A percentile compares a stretch with the other conserved stretches of the same genome.
phyloP scores from a whole-genome alignment of 495 filamentous ascomycete species.

The Aspergillus funiculosus region DNA sequence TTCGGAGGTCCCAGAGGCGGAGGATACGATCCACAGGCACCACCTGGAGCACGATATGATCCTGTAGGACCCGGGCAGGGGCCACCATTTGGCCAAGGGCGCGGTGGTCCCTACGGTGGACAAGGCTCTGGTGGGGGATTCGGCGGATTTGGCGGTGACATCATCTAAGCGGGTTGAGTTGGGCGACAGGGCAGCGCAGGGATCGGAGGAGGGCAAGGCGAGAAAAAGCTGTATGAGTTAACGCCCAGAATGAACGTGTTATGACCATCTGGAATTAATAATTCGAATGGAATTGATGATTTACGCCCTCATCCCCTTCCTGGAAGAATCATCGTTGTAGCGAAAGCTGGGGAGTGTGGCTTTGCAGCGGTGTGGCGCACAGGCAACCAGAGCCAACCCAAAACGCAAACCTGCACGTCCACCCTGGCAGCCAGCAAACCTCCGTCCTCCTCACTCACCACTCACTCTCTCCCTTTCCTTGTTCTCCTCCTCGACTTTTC shows the following conservation, averaged over 20 bases:
- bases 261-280: not conserved
- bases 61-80: slow-evolving; percentile 67
- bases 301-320: too few relatives aligned
- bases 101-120: slow-evolving; percentile 30
- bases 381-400: too few relatives aligned
- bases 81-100: slow-evolving; percentile 45
- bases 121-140: slow-evolving; percentile 41
- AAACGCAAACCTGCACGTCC: slow-evolving; percentile 19
- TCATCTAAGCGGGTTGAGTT: slow-evolving; percentile 57
- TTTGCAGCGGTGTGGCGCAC: slow-evolving; percentile 24
- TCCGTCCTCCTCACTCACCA: too few relatives aligned
- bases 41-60: slow-evolving; percentile 66
- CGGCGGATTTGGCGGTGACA: slow-evolving; percentile 62
- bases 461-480: too few relatives aligned
- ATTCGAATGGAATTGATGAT: not conserved
- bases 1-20: slow-evolving; percentile 60
- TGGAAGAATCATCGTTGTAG: too few relatives aligned
- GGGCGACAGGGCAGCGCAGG: too few relatives aligned
- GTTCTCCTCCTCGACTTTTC: slow-evolving; percentile 11
- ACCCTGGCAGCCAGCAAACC: slow-evolving; percentile 16
- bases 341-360: slow-evolving; percentile 17
- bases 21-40: slow-evolving; percentile 41
- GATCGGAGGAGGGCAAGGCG: slow-evolving; percentile 1
- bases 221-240: not conserved
- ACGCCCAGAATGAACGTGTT: slow-evolving; percentile 1